phyloP scores from a whole-genome alignment of 495 filamentous ascomycete genomes.

The Talaromyces ruber region DNA sequence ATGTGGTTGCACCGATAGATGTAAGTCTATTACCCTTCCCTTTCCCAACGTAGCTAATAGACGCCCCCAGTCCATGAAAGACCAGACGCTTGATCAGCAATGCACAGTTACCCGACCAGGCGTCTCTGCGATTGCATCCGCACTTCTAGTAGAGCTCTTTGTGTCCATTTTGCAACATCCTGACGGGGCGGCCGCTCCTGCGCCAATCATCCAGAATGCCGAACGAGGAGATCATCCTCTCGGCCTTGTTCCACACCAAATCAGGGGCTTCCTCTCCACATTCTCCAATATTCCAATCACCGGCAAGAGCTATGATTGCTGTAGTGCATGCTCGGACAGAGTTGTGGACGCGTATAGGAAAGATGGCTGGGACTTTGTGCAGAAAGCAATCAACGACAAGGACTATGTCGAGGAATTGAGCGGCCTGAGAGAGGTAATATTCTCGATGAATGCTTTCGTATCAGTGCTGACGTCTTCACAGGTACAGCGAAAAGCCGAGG shows the following conservation, averaged over 20 bases:
- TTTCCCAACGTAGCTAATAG: constrained; percentile 28
- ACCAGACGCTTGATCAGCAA: constrained; percentile 93
- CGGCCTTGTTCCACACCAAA: constrained; percentile 83
- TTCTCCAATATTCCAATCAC: constrained; percentile 79
- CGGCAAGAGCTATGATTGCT: constrained; percentile 79
- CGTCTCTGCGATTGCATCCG: constrained; percentile 84
- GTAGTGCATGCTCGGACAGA: constrained; percentile 80
- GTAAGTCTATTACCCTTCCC: constrained; percentile 42
- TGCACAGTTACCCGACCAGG: constrained; percentile 96
- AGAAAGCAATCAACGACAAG: constrained; percentile 71
- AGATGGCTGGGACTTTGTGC: constrained; percentile 83
- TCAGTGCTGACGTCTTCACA: constrained; percentile 20
- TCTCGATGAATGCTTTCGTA: not conserved
- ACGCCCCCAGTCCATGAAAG: constrained; percentile 67
- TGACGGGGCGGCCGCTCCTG: constrained; percentile 47
- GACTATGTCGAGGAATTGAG: constrained; percentile 87
- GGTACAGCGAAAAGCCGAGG: constrained; percentile 71
- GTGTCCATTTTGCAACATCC: constrained; percentile 86
- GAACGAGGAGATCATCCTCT: constrained; percentile 67
- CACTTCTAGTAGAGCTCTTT: constrained; percentile 83
- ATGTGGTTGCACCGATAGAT: constrained; percentile 91
- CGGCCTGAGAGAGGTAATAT: constrained; percentile 73
- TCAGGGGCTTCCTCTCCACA: constrained; percentile 80
- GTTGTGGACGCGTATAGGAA: constrained; percentile 63
- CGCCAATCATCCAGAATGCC: constrained; percentile 43